phyloP scores from a whole-genome alignment of 192 early-diverging fungal species.

The Dimargaris cristalligena region DNA sequence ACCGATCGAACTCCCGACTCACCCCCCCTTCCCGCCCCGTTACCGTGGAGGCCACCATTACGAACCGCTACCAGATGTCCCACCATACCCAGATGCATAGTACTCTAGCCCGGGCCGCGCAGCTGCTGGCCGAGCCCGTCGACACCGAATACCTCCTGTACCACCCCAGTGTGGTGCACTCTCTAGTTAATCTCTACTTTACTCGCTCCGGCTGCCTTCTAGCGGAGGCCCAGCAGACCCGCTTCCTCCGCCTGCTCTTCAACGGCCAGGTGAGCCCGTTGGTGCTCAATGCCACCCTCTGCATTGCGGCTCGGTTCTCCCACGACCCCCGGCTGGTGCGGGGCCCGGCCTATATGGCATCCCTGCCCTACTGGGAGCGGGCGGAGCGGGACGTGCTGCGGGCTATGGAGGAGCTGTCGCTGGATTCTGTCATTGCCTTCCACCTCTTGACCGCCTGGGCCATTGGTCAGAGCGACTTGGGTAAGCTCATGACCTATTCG shows the following conservation, averaged over 20 bases:
- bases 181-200: constrained; percentile 4
- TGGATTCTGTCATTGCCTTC: not conserved
- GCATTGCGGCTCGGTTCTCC: constrained; percentile 4
- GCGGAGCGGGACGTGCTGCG: not conserved
- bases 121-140: not conserved
- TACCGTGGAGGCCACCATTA: too few relatives aligned
- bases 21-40: too few relatives aligned
- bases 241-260: not conserved
- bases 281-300: not conserved
- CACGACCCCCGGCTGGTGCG: not conserved
- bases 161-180: constrained; percentile 1
- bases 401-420: not conserved
- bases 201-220: constrained; percentile 5
- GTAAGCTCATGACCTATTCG: not conserved
- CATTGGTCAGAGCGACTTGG: constrained; percentile 1
- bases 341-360: not conserved
- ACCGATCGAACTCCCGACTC: too few relatives aligned
- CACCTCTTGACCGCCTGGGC: constrained; percentile 3
- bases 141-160: not conserved
- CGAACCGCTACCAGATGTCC: too few relatives aligned
- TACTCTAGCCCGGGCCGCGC: too few relatives aligned
- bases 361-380: not conserved
- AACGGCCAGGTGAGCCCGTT: not conserved
- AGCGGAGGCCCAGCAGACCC: constrained; percentile 4
- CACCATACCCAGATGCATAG: too few relatives aligned